Evolutionary conservation across 2,329 filamentous ascomycete genomes (phyloP), one percentile per base, ranked within the genome.

Genomic region (Colletotrichum ledebouriae): DNA sequence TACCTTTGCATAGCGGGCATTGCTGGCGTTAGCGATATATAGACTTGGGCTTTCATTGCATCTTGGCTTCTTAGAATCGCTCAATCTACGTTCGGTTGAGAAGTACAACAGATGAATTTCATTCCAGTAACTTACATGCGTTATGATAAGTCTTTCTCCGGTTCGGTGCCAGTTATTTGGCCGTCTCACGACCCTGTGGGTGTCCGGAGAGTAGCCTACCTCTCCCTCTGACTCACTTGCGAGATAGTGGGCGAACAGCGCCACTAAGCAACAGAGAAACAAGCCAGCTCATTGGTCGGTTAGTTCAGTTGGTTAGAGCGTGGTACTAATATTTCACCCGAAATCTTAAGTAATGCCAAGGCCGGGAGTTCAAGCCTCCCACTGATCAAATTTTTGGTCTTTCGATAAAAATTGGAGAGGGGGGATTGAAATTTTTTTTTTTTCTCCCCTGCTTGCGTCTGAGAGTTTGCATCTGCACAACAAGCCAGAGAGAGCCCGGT

Each of bases 301-400:
- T 68, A 68, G 65, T 60, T 68, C 65, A 68, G 65, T 68, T 68
- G 65, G 65, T 68, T 64, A 68, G 65, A 68, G 65, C 65, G 65
- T 68, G 65, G 65, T 68, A 68, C 65, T 68, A 68, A 68, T 68
- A 68, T 59, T 34, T 49, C 34, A 68, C 5, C 55, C 4, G 47
- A 33, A 41, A 55, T 65, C 22, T 68, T 44, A 10, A 6, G 60
- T 68, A 56, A 68, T 68, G 65, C 65, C 65, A 68, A 68, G 65
- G 65, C 55, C 65, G 65, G 65, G 65, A 68, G 65, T 68, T 68
- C 65, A 68, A 68, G 65, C 65, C 65, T 68, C 65, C 65, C 65
- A 68, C 65, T 68, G 65, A 68, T 68, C 65, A 68, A 3, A 2
- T 1, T 42, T 59, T 65, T 52, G 25, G 2, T 33, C 13, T 52